A percentile compares a stretch with the other conserved stretches of the same genome.
phyloP scores from a whole-genome alignment of 176 grass and related monocot genomes.

The Chrysopogon serrulatus region DNA sequence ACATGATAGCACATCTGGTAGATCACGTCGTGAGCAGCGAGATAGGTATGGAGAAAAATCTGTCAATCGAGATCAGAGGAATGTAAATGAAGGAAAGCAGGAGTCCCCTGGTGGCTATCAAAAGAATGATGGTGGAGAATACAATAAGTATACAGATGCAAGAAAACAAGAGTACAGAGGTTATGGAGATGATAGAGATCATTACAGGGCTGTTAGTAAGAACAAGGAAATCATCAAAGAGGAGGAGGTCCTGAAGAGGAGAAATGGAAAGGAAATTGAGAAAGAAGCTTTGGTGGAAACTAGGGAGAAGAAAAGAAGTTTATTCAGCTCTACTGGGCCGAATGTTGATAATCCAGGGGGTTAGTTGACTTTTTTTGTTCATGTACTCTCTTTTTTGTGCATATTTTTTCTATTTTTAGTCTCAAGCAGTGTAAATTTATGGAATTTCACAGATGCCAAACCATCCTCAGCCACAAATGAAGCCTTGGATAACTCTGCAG shows the following conservation, averaged over 20 bases:
- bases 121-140: slow-evolving; percentile 31
- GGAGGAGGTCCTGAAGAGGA: slow-evolving; percentile 42
- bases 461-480: slow-evolving; percentile 15
- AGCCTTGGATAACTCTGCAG: slow-evolving; percentile 23
- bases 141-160: slow-evolving; percentile 39
- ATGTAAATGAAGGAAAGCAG: slow-evolving; percentile 56
- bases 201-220: slow-evolving; percentile 20
- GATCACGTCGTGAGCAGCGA: slow-evolving; percentile 34
- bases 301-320: slow-evolving; percentile 51
- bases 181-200: slow-evolving; percentile 30
- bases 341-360: slow-evolving; percentile 23
- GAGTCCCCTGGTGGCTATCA: background rate
- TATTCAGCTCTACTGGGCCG: slow-evolving; percentile 45
- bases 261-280: slow-evolving; percentile 57
- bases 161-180: slow-evolving; percentile 33
- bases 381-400: slow-evolving; percentile 11
- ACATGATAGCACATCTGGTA: slow-evolving; percentile 35
- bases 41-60: slow-evolving; percentile 37
- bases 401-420: slow-evolving; percentile 1
- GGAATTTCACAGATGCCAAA: slow-evolving; percentile 33
- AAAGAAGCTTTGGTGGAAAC: slow-evolving; percentile 42
- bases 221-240: slow-evolving; percentile 46
- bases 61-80: slow-evolving; percentile 38
- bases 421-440: background rate
- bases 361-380: slow-evolving; percentile 14